A percentile compares a stretch with the other conserved stretches of the same genome.
phyloP scores from a whole-genome alignment of 768 basidiomycete genomes.

The Tricholoma terreum region DNA sequence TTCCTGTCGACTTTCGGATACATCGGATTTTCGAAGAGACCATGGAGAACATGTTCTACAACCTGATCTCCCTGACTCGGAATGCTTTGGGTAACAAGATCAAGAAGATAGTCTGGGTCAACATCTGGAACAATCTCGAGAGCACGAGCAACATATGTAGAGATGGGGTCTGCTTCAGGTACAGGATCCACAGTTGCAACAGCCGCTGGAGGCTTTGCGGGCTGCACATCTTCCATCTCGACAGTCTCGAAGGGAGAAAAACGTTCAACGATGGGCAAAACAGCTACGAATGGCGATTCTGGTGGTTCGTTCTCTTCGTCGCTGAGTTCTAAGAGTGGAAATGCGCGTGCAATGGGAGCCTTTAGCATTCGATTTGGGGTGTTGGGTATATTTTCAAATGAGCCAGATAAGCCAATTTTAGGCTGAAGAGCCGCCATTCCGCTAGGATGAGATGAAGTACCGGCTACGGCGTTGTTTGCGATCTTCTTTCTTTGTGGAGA shows the following conservation, averaged over 20 bases:
- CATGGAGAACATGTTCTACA: conserved; percentile 53
- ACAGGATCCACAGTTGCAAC: background rate
- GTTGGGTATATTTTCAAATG: background rate
- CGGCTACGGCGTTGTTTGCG: background rate
- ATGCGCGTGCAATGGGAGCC: background rate
- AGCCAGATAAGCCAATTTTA: background rate
- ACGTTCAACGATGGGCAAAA: background rate
- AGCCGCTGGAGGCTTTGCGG: background rate
- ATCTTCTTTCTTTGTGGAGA: background rate
- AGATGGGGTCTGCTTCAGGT: background rate
- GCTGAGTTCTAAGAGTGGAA: background rate
- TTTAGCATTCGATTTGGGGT: background rate
- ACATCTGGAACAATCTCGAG: conserved; percentile 73
- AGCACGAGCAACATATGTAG: conserved; percentile 41
- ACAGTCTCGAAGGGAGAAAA: background rate
- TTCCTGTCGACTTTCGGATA: conserved; percentile 49
- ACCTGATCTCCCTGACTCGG: conserved; percentile 36
- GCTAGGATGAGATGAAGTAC: background rate
- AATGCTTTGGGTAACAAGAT: conserved; percentile 45
- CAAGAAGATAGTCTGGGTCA: conserved; percentile 46
- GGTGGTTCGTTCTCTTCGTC: conserved; percentile 4
- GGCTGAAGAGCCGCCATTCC: background rate
- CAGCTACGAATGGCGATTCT: background rate
- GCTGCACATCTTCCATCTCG: background rate
- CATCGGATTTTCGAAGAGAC: conserved; percentile 55